A percentile compares a stretch with the other conserved stretches of the same genome.
Conservation (phyloP, 768 basidiomycete species). For the Boletus rubropictus region DNA sequence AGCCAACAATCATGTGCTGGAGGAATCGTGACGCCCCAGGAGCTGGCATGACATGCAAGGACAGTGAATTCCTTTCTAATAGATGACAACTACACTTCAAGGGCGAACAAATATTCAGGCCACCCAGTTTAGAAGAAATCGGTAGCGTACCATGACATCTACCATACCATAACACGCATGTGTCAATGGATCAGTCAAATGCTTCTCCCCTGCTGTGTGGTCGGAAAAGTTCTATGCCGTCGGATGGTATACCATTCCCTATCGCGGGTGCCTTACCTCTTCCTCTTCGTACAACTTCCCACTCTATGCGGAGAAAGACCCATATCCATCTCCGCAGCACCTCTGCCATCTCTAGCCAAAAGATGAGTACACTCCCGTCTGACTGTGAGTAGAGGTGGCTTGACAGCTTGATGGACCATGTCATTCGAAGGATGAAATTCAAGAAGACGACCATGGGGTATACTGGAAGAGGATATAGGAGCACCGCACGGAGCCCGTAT, state of each 20-base stretch:
- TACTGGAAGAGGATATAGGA: conserved; percentile 74
- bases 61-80: neutral
- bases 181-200: conserved; percentile 14
- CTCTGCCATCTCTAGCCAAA: conserved; percentile 88
- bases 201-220: conserved; percentile 10
- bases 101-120: neutral
- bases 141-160: conserved; percentile 12
- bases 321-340: conserved; percentile 92
- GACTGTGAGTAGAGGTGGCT: conserved; percentile 72
- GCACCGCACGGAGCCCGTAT: conserved; percentile 65
- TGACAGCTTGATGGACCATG: conserved; percentile 89
- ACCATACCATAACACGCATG: neutral
- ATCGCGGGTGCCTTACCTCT: conserved; percentile 6
- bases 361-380: conserved; percentile 81
- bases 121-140: neutral
- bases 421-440: conserved; percentile 85
- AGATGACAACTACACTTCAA: conserved; percentile 7
- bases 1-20: neutral
- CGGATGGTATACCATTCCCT: conserved; percentile 4
- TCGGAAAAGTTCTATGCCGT: conserved; percentile 14
- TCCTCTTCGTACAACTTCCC: conserved; percentile 77
- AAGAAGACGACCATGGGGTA: conserved; percentile 81
- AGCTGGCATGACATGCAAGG: neutral
- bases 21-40: conserved; percentile 1
- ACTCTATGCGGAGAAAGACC: conserved; percentile 96